Evolutionary conservation across 495 filamentous ascomycete genomes (phyloP).

Genomic region (Penicillium crystallinum): DNA sequence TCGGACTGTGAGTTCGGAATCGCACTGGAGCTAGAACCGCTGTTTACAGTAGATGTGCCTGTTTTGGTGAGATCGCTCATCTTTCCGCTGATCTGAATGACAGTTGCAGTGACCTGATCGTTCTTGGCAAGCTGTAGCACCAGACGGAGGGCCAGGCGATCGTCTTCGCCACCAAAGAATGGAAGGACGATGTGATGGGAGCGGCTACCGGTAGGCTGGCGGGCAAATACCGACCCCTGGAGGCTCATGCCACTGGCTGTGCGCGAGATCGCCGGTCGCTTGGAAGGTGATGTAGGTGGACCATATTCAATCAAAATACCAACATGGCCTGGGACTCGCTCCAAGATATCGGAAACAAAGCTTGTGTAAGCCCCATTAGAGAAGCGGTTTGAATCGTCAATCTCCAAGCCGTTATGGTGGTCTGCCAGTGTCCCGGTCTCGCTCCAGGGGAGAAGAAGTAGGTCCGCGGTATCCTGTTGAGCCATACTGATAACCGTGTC

Average conservation of each 20-base stretch:
- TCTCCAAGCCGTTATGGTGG: conserved; percentile 28
- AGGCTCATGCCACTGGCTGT: conserved; percentile 54
- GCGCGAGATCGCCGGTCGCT: conserved; percentile 27
- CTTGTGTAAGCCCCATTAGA: conserved; percentile 49
- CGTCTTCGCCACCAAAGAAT: conserved; percentile 82
- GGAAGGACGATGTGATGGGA: conserved; percentile 84
- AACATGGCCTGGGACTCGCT: conserved; percentile 56
- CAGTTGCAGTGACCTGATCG: conserved; percentile 53
- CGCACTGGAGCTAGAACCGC: not conserved
- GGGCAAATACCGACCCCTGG: conserved; percentile 44
- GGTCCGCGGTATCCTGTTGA: conserved; percentile 62
- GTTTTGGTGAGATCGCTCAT: not conserved
- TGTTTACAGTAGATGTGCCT: not conserved
- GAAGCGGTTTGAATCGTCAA: conserved; percentile 26
- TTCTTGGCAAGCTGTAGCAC: conserved; percentile 77
- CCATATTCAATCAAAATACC: conserved; percentile 82
- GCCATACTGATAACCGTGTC: conserved; percentile 67
- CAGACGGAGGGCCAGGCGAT: conserved; percentile 72
- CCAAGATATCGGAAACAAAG: conserved; percentile 62
- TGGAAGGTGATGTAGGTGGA: conserved; percentile 28
- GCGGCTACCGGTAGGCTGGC: conserved; percentile 45
- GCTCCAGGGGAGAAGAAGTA: conserved; percentile 88
- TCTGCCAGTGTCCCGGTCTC: conserved; percentile 74
- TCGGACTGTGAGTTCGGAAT: conserved; percentile 36
- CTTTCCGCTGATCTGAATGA: conserved; percentile 22